Percentiles rank a stretch among this genome's conserved stretches.
phyloP scores from a whole-genome alignment of 1,284 basidiomycete species.

The Pseudomicrostroma phylloplanum region DNA sequence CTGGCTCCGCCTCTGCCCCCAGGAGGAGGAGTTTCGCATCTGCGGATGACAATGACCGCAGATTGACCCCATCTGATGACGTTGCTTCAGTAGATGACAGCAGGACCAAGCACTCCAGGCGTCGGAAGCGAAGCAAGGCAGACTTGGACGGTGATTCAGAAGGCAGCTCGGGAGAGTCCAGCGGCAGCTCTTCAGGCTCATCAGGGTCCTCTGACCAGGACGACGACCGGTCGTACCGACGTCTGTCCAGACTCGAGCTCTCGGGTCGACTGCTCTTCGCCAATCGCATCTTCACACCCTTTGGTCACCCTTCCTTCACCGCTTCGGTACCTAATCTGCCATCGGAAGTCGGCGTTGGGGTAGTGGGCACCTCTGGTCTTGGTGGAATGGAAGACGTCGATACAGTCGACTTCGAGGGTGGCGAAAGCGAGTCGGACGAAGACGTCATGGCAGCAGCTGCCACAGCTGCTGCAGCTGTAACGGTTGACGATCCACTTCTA shows the following conservation, averaged over 20 bases:
- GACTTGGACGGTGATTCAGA: background rate
- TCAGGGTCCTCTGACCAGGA: background rate
- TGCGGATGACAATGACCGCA: background rate
- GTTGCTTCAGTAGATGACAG: background rate
- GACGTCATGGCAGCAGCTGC: constrained; percentile 6
- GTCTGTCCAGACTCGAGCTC: background rate
- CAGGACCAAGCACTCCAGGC: no score
- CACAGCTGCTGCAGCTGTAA: constrained; percentile 7
- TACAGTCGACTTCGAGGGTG: constrained; percentile 16
- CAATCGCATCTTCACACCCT: constrained; percentile 14
- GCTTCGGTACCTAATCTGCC: constrained; percentile 6
- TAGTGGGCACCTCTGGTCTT: background rate
- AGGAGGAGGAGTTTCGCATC: background rate
- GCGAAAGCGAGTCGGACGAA: constrained; percentile 21
- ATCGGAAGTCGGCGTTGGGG: background rate
- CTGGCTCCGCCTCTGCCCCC: background rate
- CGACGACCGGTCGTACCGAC: background rate
- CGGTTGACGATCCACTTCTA: background rate
- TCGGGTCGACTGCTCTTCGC: constrained; percentile 17
- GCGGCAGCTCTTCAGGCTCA: background rate
- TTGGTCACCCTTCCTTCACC: constrained; percentile 1
- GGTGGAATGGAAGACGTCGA: constrained; percentile 13
- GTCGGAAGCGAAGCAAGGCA: no score
- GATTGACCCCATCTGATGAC: background rate
- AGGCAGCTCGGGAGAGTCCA: background rate